Conservation (phyloP, 2,329 filamentous ascomycete genomes). For the Xylariaceae sp. region DNA sequence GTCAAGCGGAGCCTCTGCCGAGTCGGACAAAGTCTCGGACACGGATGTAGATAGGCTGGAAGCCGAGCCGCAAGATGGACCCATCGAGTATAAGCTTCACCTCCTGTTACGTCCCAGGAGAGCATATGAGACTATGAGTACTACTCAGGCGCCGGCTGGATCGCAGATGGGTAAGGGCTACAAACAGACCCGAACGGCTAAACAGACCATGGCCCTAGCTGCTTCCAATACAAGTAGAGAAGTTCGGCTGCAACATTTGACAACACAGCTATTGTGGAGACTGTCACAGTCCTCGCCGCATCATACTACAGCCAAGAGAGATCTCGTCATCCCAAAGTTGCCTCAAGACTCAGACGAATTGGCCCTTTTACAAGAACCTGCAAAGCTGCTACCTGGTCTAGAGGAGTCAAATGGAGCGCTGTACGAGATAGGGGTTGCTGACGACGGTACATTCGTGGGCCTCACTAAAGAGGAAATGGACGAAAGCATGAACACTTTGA, state of each 20-base stretch:
- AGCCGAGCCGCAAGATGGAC: slow-evolving; percentile 88
- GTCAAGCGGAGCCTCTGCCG: slow-evolving; percentile 31
- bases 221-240: slow-evolving; percentile 68
- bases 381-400: slow-evolving; percentile 68
- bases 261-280: slow-evolving; percentile 91
- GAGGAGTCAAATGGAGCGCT: slow-evolving; percentile 91
- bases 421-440: slow-evolving; percentile 94
- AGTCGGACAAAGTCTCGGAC: slow-evolving; percentile 27
- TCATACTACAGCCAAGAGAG: slow-evolving; percentile 73
- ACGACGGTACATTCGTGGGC: slow-evolving; percentile 87
- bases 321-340: slow-evolving; percentile 70
- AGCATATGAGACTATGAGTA: slow-evolving; percentile 69
- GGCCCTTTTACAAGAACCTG: slow-evolving; percentile 44
- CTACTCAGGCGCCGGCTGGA: slow-evolving; percentile 37
- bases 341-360: slow-evolving; percentile 58
- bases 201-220: slow-evolving; percentile 22
- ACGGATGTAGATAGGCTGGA: slow-evolving; percentile 63
- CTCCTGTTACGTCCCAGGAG: slow-evolving; percentile 75
- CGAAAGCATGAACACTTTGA: slow-evolving; percentile 80
- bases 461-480: slow-evolving; percentile 87
- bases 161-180: slow-evolving; percentile 29
- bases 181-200: slow-evolving; percentile 26
- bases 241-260: slow-evolving; percentile 82
- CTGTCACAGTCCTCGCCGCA: slow-evolving; percentile 92
- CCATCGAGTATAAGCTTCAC: slow-evolving; percentile 95